Evolutionary conservation across 129 eudicot species (phyloP).

Genomic region (Pseudognaphalium luteoalbum): DNA sequence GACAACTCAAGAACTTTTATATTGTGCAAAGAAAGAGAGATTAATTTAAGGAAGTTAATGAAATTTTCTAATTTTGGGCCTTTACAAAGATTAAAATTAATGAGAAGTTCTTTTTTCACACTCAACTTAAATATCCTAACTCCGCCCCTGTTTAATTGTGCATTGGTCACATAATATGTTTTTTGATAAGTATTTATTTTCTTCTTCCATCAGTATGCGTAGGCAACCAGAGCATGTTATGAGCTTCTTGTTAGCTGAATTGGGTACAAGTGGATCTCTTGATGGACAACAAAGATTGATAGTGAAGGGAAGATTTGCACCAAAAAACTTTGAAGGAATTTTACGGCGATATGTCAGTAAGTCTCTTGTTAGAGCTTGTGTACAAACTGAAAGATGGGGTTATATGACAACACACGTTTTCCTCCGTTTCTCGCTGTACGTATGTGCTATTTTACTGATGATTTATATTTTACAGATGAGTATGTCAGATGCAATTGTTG

Average conservation of each 20-base stretch:
- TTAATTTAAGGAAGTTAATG: no score
- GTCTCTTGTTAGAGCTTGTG: conserved; percentile 20
- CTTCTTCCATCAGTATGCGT: conserved; percentile 51
- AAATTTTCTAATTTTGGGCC: no score
- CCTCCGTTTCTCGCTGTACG: no score
- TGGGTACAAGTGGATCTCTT: conserved; percentile 83
- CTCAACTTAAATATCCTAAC: no score
- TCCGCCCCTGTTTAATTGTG: no score
- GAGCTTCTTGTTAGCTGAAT: conserved; percentile 73
- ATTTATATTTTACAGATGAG: conserved; percentile 16
- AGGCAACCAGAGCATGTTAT: conserved; percentile 80
- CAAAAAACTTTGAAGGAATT: conserved; percentile 24
- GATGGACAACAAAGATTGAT: conserved; percentile 80
- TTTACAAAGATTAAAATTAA: no score
- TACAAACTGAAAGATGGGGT: no score
- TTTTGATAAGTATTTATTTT: not conserved
- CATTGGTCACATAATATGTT: conserved; percentile 12
- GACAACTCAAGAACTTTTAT: no score
- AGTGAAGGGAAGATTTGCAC: conserved; percentile 55
- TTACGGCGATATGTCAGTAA: conserved; percentile 56
- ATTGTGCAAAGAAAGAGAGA: no score
- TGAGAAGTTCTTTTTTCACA: no score
- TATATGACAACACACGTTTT: no score
- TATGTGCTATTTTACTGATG: no score
- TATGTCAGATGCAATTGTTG: conserved; percentile 42